Base-by-base conservation (phyloP, 352 stramenopile species). In the Globisporangium acanthophoron region DNA sequence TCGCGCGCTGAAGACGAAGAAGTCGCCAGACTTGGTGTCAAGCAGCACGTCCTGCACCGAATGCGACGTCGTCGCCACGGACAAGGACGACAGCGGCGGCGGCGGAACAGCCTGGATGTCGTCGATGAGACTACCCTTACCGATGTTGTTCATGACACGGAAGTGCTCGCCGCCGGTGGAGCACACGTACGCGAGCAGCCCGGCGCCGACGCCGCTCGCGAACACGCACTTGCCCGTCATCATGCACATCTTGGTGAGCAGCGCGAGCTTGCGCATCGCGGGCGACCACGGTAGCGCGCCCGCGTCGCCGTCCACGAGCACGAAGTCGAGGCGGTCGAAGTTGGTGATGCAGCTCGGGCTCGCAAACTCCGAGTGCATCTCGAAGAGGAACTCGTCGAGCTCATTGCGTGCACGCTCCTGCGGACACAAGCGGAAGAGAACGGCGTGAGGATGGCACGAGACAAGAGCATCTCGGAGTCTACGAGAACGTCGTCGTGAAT, bases 141-240 rank as follows among this genome's bases (percentile, higher is more conserved):
- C 76, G 7, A 76, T 58, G 44, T 85, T 83, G 67, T 90, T 91
- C 29, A 90, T 51, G 6, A 88, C 72, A 35, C 67, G 70, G 13
- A 92, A 51, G 12, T 71, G 47, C 40, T 92, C 75, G 2, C 85
- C 85, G 0, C 78, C 82, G 6, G 85, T 94, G 0, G 82, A 81
- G 43, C 82, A 91, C 39, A 90, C 51, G 58, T 84, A 92, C 18
- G 82, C 71, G 9, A 94, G 41, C 39, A 92, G 51, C 4, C 58
- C 59, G 2, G 85, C 82, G 13, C 80, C 82, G 20, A 92, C 55
- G 18, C 75, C 71, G 54, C 70, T 85, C 33, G 71, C 80, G 58
- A 85, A 94, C 15, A 84, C 74, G 27, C 85, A 94, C 52, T 94
- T 94, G 41, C 83, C 85, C 12, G 85, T 92, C 80, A 92, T 90